phyloP scores from a whole-genome alignment of 139 green algal genomes.

The Nannochloris sp. region DNA sequence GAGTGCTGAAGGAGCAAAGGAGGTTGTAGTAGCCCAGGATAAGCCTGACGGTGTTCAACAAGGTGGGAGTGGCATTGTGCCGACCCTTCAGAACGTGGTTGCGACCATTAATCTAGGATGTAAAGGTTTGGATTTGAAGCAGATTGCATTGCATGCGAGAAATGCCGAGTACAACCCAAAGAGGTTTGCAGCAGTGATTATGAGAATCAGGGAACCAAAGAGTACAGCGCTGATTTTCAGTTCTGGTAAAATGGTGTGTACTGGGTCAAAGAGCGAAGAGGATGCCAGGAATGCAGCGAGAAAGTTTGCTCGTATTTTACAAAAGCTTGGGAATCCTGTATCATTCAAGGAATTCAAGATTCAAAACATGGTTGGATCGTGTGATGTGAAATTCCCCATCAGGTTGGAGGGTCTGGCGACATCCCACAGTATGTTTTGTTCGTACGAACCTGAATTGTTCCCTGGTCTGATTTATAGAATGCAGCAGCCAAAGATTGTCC shows the following conservation, averaged over 20 bases:
- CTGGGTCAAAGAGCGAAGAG: conserved; percentile 83
- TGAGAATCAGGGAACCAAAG: conserved; percentile 97
- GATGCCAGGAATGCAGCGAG: conserved; percentile 50
- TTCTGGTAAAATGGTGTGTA: conserved; percentile 95
- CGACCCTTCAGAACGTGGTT: conserved; percentile 84
- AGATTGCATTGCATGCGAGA: conserved; percentile 88
- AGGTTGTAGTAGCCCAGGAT: not conserved
- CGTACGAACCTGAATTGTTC: conserved; percentile 98
- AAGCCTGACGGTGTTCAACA: not conserved
- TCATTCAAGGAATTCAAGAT: conserved; percentile 97
- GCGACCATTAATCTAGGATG: conserved; percentile 91
- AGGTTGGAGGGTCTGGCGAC: conserved; percentile 85
- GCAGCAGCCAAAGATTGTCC: conserved; percentile 94
- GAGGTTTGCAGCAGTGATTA: conserved; percentile 98
- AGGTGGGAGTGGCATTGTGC: not conserved
- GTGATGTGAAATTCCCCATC: conserved; percentile 97
- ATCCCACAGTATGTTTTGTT: conserved; percentile 79
- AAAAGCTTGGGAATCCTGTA: conserved; percentile 76
- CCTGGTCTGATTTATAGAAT: conserved; percentile 98
- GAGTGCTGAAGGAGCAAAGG: not conserved
- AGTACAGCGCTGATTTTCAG: conserved; percentile 97
- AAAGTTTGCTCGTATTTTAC: conserved; percentile 91
- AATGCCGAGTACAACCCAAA: conserved; percentile 99
- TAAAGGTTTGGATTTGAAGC: conserved; percentile 84
- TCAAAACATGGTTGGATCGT: conserved; percentile 98